These are phyloP conservation scores for Phytophthora idaei DNA, from an alignment of 352 stramenopile genomes.

Conservation along the genomic window DNA sequence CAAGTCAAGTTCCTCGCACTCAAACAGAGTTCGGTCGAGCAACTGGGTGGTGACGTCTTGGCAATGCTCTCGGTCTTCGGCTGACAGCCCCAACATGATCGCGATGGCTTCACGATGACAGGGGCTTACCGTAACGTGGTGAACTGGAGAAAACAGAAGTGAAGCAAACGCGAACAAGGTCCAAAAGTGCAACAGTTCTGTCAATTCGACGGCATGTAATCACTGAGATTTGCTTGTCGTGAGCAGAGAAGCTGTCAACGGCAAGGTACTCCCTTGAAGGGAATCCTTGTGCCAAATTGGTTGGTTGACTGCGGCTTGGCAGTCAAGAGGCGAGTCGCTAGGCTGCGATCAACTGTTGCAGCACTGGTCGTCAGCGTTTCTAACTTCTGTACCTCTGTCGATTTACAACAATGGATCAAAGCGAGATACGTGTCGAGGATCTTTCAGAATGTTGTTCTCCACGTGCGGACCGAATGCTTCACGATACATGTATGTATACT, in stretches of 20 bases:
- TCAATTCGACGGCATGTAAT: slow-evolving; percentile 17
- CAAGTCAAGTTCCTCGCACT: slow-evolving; percentile 25
- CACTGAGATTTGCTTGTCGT: slow-evolving; percentile 7
- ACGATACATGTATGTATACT: too few relatives aligned
- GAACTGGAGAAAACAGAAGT: slow-evolving; percentile 14
- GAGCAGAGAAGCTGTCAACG: slow-evolving; percentile 4
- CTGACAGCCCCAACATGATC: slow-evolving; percentile 19
- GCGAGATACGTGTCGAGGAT: too few relatives aligned
- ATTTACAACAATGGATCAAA: too few relatives aligned
- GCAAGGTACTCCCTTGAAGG: background rate
- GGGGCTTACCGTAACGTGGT: background rate
- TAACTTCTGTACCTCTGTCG: too few relatives aligned
- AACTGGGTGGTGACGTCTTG: slow-evolving; percentile 28
- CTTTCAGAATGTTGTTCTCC: too few relatives aligned
- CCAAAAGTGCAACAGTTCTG: slow-evolving; percentile 8
- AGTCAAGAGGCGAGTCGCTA: too few relatives aligned
- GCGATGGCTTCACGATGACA: background rate
- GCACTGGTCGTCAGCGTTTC: too few relatives aligned
- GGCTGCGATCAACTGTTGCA: too few relatives aligned
- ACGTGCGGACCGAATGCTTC: too few relatives aligned
- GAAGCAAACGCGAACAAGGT: slow-evolving; percentile 9
- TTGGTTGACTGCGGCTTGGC: background rate
- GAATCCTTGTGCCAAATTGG: background rate
- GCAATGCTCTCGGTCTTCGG: slow-evolving; percentile 13
- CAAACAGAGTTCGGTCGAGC: slow-evolving; percentile 23